A percentile compares a stretch with the other conserved stretches of the same genome.
Evolutionary conservation across 805 yeast genomes (phyloP).

Genomic region (Wickerhamomyces subpelliculosus): DNA sequence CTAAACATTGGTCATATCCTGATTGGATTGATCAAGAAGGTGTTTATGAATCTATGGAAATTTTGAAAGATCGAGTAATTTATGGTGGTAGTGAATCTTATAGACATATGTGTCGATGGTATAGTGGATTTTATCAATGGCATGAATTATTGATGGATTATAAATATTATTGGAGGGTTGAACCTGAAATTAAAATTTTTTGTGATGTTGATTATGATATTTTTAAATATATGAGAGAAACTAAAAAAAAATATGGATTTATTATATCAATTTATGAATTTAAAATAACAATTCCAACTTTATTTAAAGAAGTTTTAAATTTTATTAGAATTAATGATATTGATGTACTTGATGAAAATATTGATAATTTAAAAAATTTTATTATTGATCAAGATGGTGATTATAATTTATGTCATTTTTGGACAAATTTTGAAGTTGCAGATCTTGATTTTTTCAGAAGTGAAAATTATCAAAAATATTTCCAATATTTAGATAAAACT

Average conservation of each 20-base stretch:
- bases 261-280: conserved; percentile 71
- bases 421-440: conserved; percentile 90
- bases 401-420: conserved; percentile 84
- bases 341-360: too few relatives aligned
- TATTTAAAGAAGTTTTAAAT: conserved; percentile 66
- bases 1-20: conserved; percentile 85
- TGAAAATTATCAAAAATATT: conserved; percentile 61
- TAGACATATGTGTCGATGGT: conserved; percentile 88
- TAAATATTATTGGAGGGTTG: conserved; percentile 92
- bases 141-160: conserved; percentile 59
- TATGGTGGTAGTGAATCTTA: conserved; percentile 74
- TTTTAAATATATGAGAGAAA: conserved; percentile 74
- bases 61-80: conserved; percentile 48
- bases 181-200: conserved; percentile 67
- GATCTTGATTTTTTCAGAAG: conserved; percentile 68
- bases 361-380: conserved; percentile 64
- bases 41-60: conserved; percentile 57
- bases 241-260: conserved; percentile 68
- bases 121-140: conserved; percentile 77
- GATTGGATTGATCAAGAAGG: conserved; percentile 65
- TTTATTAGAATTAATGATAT: conserved; percentile 54
- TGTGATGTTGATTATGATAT: conserved; percentile 79
- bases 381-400: conserved; percentile 59
- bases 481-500: conserved; percentile 59
- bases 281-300: conserved; percentile 60